Evolutionary conservation across 75 land plant species (phyloP), one percentile per base, ranked within the genome.

Genomic region (Larix kaempferi): DNA sequence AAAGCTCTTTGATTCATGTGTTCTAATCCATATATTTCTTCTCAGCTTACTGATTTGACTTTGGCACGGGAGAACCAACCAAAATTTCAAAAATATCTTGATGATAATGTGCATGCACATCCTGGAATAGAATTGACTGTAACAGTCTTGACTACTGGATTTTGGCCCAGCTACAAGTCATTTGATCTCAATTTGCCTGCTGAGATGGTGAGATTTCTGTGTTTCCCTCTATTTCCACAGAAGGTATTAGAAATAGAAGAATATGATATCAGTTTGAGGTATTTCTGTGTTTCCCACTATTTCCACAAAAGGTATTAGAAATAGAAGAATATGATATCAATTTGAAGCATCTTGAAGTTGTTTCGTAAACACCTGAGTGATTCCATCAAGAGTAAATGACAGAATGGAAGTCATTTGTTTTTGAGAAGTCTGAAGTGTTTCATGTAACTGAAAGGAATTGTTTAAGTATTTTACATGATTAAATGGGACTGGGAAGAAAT

Each of bases 121-220:
- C 95, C 95, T 8, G 99, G 99, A 58, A 94, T 97, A 71, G 99
- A 97, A 73, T 85, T 97, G 87, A 89, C 98, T 6, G 99, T 97
- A 23, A 97, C 95, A 74, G 98, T 97, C 55, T 78, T 97, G 55
- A 97, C 98, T 27, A 93, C 99, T 58, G 98, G 98, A 14, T 97
- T 91, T 79, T 97, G 99, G 99, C 99, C 99, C 29, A 96, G 98
- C 77, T 96, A 96, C 78, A 96, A 96, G 78, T 92, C 99, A 10
- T 92, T 93, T 79, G 99, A 96, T 79, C 87, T 96, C 23, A 94
- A 96, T 75, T 88, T 96, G 37, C 99, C 99, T 25, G 88, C 93
- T 29, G 99, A 96, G 78, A 92, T 96, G 99, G 99, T 94, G 19
- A n/a, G 62, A 16, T 59, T 58, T 15, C 21, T 1, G 62, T 44